Base-by-base conservation (phyloP, 768 basidiomycete species). In the Suillus tomentosus region DNA sequence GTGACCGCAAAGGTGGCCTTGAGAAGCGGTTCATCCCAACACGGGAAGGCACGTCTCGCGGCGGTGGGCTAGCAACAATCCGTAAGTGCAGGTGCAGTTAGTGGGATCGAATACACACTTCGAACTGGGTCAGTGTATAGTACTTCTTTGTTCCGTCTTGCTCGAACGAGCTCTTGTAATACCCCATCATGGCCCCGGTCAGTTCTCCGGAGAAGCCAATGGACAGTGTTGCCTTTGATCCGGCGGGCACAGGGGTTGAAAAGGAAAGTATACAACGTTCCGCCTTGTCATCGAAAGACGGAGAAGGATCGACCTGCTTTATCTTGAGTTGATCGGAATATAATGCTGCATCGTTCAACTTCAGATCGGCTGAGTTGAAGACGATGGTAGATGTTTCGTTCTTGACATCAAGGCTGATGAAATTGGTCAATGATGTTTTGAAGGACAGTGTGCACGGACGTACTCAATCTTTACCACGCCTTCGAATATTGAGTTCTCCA, bases 21-120 rank as follows among this genome's bases (percentile, higher is more conserved):
- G 68, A 96, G 81, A 43, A 86, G 81, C 17, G 96, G 96, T 72
- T 97, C 95, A 72, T 97, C 96, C 92, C 93, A 96, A 79, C 90
- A 93, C 34, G 92, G 92, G 75, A 94, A 92, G 7, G 90, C 86
- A 48, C 86, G 83, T 58, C 95, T 81, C 10, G 96, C 95, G 64
- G 88, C 88, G 47, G 92, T 96, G 45, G 95, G 88, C 89, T 96
- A 67, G 17, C 45, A 40, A 10, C 39, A 19, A 61, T 60, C 17
- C 36, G 53, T 53, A 58, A 65, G 24, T 24, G 45, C 10, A 13
- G 11, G 43, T 6, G 7, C 53, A 42, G 17, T 34, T 54, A 22
- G 8, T 62, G 2, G 50, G n/a, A 60, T 47, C 36, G 31, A 36
- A 51, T 19, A 63, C 71, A 48, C 64, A 87, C 91, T 81, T 91